Percentiles rank a stretch among this genome's conserved stretches.
phyloP scores from a whole-genome alignment of 257 asterid species.

The Solanum appendiculatum region DNA sequence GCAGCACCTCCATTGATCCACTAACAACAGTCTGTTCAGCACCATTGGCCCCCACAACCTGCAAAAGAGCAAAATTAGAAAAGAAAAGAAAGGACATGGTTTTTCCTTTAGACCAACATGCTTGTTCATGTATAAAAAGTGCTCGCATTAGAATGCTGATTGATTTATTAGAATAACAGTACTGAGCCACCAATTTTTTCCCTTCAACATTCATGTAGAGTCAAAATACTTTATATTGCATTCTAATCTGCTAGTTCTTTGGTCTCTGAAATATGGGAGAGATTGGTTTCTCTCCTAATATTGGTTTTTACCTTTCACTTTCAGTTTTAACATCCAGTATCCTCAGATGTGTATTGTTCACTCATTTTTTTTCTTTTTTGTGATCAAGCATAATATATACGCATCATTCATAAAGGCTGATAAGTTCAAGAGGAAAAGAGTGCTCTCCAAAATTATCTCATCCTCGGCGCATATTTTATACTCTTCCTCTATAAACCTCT shows the following conservation, averaged over 20 bases:
- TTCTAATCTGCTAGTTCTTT: neutral
- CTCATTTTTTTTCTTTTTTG: neutral
- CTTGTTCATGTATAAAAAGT: neutral
- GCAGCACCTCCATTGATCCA: slow-evolving; percentile 91
- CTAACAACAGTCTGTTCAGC: slow-evolving; percentile 89
- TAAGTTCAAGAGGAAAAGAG: neutral
- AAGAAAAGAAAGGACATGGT: neutral
- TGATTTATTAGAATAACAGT: neutral
- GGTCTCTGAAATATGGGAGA: neutral
- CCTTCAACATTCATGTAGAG: neutral
- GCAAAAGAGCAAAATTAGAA: neutral
- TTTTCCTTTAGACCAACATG: neutral
- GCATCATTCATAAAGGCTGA: neutral
- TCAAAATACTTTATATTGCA: neutral
- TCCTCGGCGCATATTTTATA: neutral
- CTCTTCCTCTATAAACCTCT: neutral
- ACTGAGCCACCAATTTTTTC: neutral
- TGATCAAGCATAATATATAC: neutral
- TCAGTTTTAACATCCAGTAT: neutral
- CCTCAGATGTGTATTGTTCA: neutral
- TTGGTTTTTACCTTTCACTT: neutral
- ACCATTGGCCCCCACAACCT: slow-evolving; percentile 98
- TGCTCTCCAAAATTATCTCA: neutral
- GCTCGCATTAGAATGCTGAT: neutral
- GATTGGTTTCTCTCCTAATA: neutral